A percentile compares a stretch with the other conserved stretches of the same genome.
Evolutionary conservation across 2,329 filamentous ascomycete species (phyloP).

Genomic region (Tetracladium maxilliforme): DNA sequence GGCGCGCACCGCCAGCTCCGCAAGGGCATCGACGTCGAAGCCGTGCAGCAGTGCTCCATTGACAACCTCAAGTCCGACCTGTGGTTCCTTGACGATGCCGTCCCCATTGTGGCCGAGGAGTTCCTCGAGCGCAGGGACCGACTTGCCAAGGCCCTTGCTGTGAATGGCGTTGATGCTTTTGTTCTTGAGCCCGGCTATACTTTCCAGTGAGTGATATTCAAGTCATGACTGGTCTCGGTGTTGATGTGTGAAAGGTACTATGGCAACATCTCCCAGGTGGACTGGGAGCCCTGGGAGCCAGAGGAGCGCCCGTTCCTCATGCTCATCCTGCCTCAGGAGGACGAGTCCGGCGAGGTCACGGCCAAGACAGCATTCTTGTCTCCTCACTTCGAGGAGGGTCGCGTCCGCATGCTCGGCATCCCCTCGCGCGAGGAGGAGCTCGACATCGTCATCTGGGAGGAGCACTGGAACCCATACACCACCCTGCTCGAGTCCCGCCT

Average conservation of each 20-base stretch:
- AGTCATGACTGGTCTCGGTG: too few species aligned
- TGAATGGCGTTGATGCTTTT: constrained; percentile 38
- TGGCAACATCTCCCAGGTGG: constrained; percentile 41
- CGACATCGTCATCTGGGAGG: constrained; percentile 43
- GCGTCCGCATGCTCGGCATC: constrained; percentile 42
- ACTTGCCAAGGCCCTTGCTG: constrained; percentile 37
- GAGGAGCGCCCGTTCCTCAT: constrained; percentile 50
- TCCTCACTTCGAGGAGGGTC: constrained; percentile 44
- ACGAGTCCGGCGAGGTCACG: constrained; percentile 22
- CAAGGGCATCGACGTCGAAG: constrained; percentile 1
- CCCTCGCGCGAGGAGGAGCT: constrained; percentile 32
- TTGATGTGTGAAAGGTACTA: constrained; percentile 35
- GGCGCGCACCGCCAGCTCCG: too few species aligned
- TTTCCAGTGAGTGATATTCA: constrained; percentile 38
- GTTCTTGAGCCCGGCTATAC: constrained; percentile 49
- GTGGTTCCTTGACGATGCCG: constrained; percentile 32
- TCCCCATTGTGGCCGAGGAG: constrained; percentile 31
- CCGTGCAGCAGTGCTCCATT: constrained; percentile 37
- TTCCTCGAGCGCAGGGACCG: constrained; percentile 38
- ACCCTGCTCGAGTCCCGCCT: constrained; percentile 31
- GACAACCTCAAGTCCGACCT: constrained; percentile 27
- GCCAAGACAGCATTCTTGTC: constrained; percentile 43
- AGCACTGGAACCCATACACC: constrained; percentile 48
- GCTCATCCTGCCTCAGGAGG: constrained; percentile 32
- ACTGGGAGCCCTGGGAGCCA: constrained; percentile 52